Conservation (phyloP, 768 basidiomycete genomes). For the Gelatoporia subvermispora region DNA sequence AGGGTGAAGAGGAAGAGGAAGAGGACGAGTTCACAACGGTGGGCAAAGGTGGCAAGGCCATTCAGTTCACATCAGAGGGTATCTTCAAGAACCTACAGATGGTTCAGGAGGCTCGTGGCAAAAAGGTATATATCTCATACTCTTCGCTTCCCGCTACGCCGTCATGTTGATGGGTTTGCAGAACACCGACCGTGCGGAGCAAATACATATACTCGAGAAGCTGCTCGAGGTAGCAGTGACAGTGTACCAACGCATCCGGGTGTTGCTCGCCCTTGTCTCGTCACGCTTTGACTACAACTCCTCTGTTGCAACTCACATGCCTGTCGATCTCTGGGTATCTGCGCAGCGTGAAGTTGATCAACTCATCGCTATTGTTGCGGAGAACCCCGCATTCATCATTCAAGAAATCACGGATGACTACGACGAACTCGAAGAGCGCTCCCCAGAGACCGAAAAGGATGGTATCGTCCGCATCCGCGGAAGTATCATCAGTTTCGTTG, state of each 20-base stretch:
- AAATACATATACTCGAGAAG: conserved; percentile 86
- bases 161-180: conserved; percentile 25
- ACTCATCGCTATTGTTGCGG: conserved; percentile 73
- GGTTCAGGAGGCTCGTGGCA: conserved; percentile 91
- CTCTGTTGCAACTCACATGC: conserved; percentile 82
- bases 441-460: conserved; percentile 63
- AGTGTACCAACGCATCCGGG: conserved; percentile 89
- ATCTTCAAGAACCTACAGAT: conserved; percentile 91
- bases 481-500: conserved; percentile 93
- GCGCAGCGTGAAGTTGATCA: conserved; percentile 88
- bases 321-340: conserved; percentile 83
- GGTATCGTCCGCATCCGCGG: conserved; percentile 86
- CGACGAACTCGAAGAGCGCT: conserved; percentile 82
- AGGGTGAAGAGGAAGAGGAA: conserved; percentile 35
- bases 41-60: conserved; percentile 81
- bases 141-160: neutral
- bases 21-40: conserved; percentile 83
- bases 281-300: conserved; percentile 97
- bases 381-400: conserved; percentile 72
- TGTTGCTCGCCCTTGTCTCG: conserved; percentile 88
- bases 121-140: conserved; percentile 58
- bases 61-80: conserved; percentile 76
- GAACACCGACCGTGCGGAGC: conserved; percentile 96
- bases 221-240: conserved; percentile 82
- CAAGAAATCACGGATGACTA: conserved; percentile 88